Base-by-base conservation (phyloP, 2,329 filamentous ascomycete genomes). In the Fusarium zealandicum region DNA sequence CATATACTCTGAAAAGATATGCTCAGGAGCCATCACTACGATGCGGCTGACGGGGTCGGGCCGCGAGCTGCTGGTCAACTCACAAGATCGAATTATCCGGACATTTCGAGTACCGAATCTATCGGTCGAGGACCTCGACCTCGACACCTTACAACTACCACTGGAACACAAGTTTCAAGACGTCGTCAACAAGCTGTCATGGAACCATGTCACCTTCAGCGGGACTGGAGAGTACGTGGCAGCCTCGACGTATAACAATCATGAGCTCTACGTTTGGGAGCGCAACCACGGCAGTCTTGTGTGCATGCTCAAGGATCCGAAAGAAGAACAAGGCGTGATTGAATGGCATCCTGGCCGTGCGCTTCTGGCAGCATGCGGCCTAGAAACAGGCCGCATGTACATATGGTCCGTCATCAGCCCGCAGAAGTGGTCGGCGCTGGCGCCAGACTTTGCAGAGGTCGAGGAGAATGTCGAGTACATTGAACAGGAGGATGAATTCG, bases 151-250 rank as follows among this genome's bases (percentile, higher is more conserved):
- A 67, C 89, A 93, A 67, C 80, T 99, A 33, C 90, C 95, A 33
- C 85, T 97, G 11, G 93, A 99, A 74, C 95, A 99, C 77, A 98
- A 97, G 71, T 99, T 98, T 68, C 93, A 98, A 73, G 96, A 99
- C 70, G 89, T 98, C 4, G 95, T 99, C 43, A 98, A 99, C 70
- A 87, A 90, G 37, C 78, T 98, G 11, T 92, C 90, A 6, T 99
- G 95, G 95, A 99, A 98, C 69, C 92, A 97, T 69, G 93, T 96
- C 53, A 92, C 93, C 0, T 98, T 99, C 72, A 96, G 92, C 69
- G 89, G 91, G 1, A 95, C 90, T 0, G 93, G 92, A 45, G 95
- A 99, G 74, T 98, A 98, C 71, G 92, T 99, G 33, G 92, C 92
- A 18, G 95, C 96, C 1, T 96, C 92, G 20, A 98, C 95, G 2